Conservation (phyloP, 129 eudicot species). For the Daucus carota region DNA sequence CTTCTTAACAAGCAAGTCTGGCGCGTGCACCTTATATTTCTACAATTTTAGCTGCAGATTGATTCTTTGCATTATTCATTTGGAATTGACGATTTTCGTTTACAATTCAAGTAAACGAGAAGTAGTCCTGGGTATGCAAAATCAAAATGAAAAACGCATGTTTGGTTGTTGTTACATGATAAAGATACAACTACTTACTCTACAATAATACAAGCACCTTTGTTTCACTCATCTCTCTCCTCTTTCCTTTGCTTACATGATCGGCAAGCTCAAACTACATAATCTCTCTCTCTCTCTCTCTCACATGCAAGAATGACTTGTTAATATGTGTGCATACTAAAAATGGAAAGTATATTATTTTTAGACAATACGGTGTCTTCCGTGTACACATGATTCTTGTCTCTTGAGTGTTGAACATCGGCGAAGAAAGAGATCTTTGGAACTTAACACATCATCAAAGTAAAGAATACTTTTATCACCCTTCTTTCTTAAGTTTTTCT, state of each 20-base stretch:
- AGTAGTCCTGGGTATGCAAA: no score
- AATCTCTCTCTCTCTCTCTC: constrained; percentile 28
- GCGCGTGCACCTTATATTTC: no score
- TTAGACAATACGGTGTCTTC: not conserved
- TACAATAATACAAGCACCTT: not conserved
- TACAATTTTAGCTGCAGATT: no score
- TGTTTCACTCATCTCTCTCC: not conserved
- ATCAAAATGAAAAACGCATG: not conserved
- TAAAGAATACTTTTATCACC: constrained; percentile 32
- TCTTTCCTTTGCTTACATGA: constrained; percentile 32
- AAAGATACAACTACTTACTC: no score
- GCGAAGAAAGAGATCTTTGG: constrained; percentile 60
- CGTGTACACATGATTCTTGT: constrained; percentile 16
- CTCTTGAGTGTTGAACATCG: constrained; percentile 28
- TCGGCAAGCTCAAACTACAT: constrained; percentile 22
- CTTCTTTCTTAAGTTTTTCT: constrained; percentile 15
- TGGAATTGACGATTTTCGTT: no score
- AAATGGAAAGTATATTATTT: not conserved
- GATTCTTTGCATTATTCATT: no score
- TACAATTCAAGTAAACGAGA: no score
- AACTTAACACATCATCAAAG: constrained; percentile 40
- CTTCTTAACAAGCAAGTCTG: no score
- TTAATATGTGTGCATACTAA: not conserved
- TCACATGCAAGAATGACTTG: not conserved
- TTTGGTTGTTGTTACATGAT: no score